Conservation (phyloP, 2,329 filamentous ascomycete species). For the Sarocladium strictum region DNA sequence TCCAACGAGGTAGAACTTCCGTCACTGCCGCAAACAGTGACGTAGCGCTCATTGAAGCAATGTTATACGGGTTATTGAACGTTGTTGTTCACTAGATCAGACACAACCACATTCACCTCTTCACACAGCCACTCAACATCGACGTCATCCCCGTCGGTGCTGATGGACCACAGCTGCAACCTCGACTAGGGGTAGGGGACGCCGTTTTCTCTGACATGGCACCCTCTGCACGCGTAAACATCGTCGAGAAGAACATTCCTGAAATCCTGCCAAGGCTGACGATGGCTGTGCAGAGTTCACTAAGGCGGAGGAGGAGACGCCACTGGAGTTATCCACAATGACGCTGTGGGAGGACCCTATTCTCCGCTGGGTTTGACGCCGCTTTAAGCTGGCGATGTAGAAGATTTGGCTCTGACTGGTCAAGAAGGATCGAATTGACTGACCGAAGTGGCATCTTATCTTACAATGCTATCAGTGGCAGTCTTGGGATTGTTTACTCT, state of each 20-base stretch:
- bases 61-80: too few species aligned
- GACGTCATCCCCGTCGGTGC: neutral
- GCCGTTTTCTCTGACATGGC: too few species aligned
- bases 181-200: neutral
- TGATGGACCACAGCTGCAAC: neutral
- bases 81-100: too few species aligned
- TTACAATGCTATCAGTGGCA: too few species aligned
- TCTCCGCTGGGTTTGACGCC: neutral
- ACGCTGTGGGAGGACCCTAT: slow-evolving; percentile 1
- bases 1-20: too few species aligned
- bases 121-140: too few species aligned
- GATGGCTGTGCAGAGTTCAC: neutral
- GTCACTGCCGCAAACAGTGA: neutral
- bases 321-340: slow-evolving; percentile 7
- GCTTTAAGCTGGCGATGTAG: slow-evolving; percentile 6
- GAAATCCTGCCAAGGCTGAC: slow-evolving; percentile 1
- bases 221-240: too few species aligned
- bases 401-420: too few species aligned
- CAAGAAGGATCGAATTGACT: neutral
- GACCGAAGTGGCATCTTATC: too few species aligned
- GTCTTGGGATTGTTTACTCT: too few species aligned
- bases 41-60: neutral
- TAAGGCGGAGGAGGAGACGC: neutral
- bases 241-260: neutral
- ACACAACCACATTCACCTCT: too few species aligned